These are phyloP conservation scores for Albophoma yamanashiensis DNA, from an alignment of 2,329 filamentous ascomycete genomes.

Conservation along the genomic window DNA sequence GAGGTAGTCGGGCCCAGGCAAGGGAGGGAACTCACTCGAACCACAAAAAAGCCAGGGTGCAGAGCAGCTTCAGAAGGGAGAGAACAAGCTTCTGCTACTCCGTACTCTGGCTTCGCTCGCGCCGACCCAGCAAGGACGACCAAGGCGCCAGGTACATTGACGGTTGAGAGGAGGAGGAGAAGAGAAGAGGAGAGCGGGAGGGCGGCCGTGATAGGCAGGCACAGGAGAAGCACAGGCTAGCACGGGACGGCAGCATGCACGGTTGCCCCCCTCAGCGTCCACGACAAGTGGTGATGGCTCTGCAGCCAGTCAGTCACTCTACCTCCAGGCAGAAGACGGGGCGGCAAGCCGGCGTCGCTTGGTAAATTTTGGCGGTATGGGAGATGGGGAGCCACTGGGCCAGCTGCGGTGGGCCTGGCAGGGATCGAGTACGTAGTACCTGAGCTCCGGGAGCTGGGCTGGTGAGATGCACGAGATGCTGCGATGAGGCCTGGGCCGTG, in stretches of 20 bases:
- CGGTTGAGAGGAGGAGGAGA: not conserved
- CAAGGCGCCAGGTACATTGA: not conserved
- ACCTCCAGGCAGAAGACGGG: not conserved
- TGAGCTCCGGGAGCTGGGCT: not conserved
- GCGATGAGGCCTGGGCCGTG: not conserved
- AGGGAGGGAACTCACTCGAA: not conserved
- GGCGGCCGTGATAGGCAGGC: not conserved
- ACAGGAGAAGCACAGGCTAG: not conserved
- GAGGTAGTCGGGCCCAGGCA: not conserved
- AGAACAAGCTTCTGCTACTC: not conserved
- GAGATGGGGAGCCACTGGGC: not conserved
- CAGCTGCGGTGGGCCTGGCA: not conserved
- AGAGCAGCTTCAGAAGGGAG: not conserved
- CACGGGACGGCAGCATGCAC: not conserved
- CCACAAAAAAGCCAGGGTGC: not conserved
- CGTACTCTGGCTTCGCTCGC: not conserved
- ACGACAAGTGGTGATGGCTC: not conserved
- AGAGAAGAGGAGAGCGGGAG: not conserved
- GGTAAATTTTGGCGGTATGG: not conserved
- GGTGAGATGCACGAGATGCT: not conserved
- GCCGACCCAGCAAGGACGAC: not conserved
- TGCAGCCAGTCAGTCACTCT: not conserved
- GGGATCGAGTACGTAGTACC: not conserved
- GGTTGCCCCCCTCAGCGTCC: not conserved
- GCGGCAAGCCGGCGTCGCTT: not conserved